phyloP scores from a whole-genome alignment of 31 red algal species.

The Asparagopsis taxiformis region DNA sequence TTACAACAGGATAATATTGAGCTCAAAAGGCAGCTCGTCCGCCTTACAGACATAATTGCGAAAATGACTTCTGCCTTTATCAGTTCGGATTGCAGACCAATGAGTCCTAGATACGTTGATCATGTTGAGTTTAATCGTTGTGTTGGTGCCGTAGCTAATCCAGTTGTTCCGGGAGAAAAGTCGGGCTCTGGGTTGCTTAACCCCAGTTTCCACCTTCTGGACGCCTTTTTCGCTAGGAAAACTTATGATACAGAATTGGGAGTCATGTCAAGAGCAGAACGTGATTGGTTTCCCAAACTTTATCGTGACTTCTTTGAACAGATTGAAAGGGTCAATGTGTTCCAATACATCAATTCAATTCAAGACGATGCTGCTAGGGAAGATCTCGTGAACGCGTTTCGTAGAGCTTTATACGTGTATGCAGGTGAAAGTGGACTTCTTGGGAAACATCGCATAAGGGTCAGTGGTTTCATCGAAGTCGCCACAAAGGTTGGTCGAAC shows the following conservation, averaged over 20 bases:
- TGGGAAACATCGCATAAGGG: constrained; percentile 25
- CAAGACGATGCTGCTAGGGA: background rate
- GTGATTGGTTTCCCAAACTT: constrained; percentile 6
- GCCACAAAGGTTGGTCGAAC: constrained; percentile 20
- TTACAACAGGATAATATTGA: no score
- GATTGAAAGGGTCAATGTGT: background rate
- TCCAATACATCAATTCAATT: constrained; percentile 1
- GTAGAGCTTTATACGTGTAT: constrained; percentile 1
- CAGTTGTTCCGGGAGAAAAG: no score
- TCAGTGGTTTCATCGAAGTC: constrained; percentile 12
- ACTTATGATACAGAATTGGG: constrained; percentile 19
- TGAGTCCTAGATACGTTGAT: no score
- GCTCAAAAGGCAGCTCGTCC: no score
- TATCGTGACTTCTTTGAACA: constrained; percentile 12
- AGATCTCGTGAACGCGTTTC: constrained; percentile 3
- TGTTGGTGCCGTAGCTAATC: no score
- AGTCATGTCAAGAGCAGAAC: background rate
- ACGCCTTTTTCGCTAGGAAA: constrained; percentile 10
- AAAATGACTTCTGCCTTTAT: no score
- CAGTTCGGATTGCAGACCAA: no score
- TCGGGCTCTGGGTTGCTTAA: no score
- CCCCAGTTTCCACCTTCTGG: constrained; percentile 18
- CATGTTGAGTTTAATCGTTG: no score
- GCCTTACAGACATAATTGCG: no score
- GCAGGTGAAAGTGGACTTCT: constrained; percentile 24